A percentile compares a stretch with the other conserved stretches of the same genome.
phyloP scores from a whole-genome alignment of 257 asterid species.

The Salvia rosmarinus region DNA sequence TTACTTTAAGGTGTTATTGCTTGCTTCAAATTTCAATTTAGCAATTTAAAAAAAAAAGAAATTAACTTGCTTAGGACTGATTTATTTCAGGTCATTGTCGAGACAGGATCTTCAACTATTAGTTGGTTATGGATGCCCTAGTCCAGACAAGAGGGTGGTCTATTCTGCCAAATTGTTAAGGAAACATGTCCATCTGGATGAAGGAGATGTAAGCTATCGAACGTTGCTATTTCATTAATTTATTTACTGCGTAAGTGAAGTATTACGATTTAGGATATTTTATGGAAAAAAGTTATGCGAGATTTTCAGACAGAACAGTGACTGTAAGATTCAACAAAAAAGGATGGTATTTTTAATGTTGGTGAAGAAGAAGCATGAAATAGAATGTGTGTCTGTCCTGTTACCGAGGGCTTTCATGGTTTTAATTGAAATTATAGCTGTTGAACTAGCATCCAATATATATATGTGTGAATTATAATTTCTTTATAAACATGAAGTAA shows the following conservation, averaged over 20 bases:
- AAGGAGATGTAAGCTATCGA: conserved; percentile 90
- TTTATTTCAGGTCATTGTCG: conserved; percentile 81
- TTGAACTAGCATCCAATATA: neutral
- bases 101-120: conserved; percentile 89
- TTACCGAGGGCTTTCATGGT: neutral
- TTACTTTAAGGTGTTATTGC: neutral
- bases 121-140: conserved; percentile 97
- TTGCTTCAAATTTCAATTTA: conserved; percentile 27
- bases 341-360: neutral
- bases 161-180: conserved; percentile 81
- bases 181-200: conserved; percentile 83
- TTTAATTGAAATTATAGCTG: neutral
- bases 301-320: neutral
- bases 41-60: neutral
- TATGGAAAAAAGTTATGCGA: neutral
- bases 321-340: neutral
- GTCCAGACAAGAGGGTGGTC: conserved; percentile 72
- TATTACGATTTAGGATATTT: conserved; percentile 1
- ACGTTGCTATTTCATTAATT: conserved; percentile 18
- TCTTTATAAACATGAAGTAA: neutral
- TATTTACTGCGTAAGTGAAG: conserved; percentile 1
- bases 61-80: conserved; percentile 30
- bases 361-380: neutral
- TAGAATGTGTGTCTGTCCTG: conserved; percentile 3
- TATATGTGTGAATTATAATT: neutral